Evolutionary conservation across 2,329 filamentous ascomycete genomes (phyloP), one percentile per base, ranked within the genome.

Genomic region (Aspergillus pseudonomiae): DNA sequence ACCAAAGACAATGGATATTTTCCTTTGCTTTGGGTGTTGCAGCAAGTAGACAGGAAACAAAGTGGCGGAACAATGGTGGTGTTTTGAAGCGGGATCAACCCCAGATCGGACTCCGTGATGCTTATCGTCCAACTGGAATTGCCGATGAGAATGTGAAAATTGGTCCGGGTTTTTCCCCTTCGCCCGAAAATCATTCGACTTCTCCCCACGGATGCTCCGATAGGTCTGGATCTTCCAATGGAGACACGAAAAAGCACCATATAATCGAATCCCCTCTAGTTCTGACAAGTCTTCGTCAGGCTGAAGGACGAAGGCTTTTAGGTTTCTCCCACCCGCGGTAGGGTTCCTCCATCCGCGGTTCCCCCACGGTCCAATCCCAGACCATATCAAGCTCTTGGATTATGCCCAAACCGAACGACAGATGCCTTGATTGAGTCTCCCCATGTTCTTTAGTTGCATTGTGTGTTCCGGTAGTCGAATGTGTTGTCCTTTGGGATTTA

Each of bases 151-250:
- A 62, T 48, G 60, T 63, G 61, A 52, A 68, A 62, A 48, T 50
- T 61, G 69, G 56, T 67, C 68, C 73, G 68, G 70, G 68, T 69
- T 52, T 52, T 71, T 63, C 71, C 71, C 71, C 73, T 67, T 74
- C 66, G 67, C 67, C 73, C 72, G 72, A 72, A 64, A 67, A 65
- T 67, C 57, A 65, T 63, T 67, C 60, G 52, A 71, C 60, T 68
- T 67, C 66, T 69, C 64, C 63, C 68, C 59, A 26, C 46, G 24
- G 21, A 52, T 54, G 54, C 36, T 62, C 56, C 48, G 61, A 61
- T 34, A 30, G 50, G 41, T 48, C 43, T 46, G 57, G 64, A 63
- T 59, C 50, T 53, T 41, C 41, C 48, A 24, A 9, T 28, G 28
- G 48, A 52, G 16, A 32, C 19, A 52, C 11, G 48, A 52, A 48